phyloP scores from a whole-genome alignment of 345 rosid genomes.

The Crucihimalaya himalaica region DNA sequence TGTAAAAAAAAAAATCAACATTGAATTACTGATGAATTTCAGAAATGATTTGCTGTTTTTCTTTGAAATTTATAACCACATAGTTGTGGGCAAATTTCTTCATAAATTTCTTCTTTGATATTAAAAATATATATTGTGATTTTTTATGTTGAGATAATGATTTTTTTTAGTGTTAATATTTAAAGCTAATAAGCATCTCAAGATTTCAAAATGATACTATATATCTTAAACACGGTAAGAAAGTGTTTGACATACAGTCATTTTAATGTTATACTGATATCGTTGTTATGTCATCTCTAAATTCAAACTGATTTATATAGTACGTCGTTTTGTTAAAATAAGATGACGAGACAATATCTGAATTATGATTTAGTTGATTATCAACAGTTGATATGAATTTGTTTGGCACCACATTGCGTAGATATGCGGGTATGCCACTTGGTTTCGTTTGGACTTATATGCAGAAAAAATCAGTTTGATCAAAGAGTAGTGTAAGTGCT shows the following conservation, averaged over 20 bases:
- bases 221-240: neutral
- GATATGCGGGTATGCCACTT: slow-evolving; percentile 35
- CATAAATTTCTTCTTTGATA: neutral
- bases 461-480: neutral
- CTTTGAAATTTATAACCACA: neutral
- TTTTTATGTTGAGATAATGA: no score
- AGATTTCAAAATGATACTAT: no score
- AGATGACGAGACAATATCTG: neutral
- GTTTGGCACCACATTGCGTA: slow-evolving; percentile 25
- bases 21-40: neutral
- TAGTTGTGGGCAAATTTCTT: neutral
- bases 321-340: neutral
- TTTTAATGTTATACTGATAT: neutral
- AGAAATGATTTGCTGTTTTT: neutral
- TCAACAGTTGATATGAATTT: slow-evolving; percentile 14
- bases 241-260: no score
- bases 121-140: neutral
- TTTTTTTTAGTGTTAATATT: no score
- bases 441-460: slow-evolving; percentile 24
- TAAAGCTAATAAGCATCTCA: no score
- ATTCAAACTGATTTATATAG: neutral
- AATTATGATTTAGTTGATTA: neutral
- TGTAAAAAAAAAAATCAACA: neutral
- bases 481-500: slow-evolving; percentile 4
- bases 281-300: neutral